Evolutionary conservation across 2,329 filamentous ascomycete species (phyloP).

Genomic region (Diplodia intermedia): DNA sequence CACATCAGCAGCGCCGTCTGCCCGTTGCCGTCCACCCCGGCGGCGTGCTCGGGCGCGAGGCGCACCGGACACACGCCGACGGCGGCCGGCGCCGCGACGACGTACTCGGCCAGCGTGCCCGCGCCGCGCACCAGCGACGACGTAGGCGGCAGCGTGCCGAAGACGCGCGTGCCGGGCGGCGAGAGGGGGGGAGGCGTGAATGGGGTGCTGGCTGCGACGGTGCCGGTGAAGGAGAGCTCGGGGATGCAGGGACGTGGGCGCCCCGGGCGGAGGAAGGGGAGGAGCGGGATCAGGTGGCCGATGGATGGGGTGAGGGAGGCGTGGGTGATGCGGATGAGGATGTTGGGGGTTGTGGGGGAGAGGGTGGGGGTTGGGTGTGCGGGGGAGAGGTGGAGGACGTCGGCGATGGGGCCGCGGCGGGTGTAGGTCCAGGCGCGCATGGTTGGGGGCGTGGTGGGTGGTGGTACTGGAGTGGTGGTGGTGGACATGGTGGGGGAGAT

Average conservation of each 20-base stretch:
- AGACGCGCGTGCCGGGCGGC: slow-evolving; percentile 45
- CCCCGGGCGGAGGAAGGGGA: slow-evolving; percentile 43
- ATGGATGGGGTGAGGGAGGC: slow-evolving; percentile 52
- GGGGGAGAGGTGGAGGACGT: slow-evolving; percentile 7
- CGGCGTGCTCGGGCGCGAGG: slow-evolving; percentile 45
- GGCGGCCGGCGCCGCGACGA: slow-evolving; percentile 48
- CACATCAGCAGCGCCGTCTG: slow-evolving; percentile 51
- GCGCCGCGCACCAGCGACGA: slow-evolving; percentile 41
- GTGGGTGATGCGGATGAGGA: slow-evolving; percentile 43
- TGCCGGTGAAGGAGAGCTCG: slow-evolving; percentile 54
- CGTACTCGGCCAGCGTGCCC: slow-evolving; percentile 52
- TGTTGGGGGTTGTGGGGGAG: neutral
- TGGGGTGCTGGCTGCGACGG: slow-evolving; percentile 38
- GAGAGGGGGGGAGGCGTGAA: slow-evolving; percentile 35
- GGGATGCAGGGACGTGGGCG: slow-evolving; percentile 47
- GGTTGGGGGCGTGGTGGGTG: slow-evolving; percentile 2
- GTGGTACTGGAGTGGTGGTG: neutral
- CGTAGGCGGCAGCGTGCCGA: slow-evolving; percentile 48
- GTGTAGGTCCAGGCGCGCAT: slow-evolving; percentile 39
- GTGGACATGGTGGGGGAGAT: neutral
- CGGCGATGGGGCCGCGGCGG: neutral
- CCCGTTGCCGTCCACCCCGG: slow-evolving; percentile 50
- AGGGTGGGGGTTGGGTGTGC: slow-evolving; percentile 1
- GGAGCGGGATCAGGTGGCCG: slow-evolving; percentile 51
- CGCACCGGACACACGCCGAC: slow-evolving; percentile 43